A percentile compares a stretch with the other conserved stretches of the same genome.
These are phyloP conservation scores for Danielia reshetovae DNA, from an alignment of 805 yeast genomes.

Conservation along the genomic window DNA sequence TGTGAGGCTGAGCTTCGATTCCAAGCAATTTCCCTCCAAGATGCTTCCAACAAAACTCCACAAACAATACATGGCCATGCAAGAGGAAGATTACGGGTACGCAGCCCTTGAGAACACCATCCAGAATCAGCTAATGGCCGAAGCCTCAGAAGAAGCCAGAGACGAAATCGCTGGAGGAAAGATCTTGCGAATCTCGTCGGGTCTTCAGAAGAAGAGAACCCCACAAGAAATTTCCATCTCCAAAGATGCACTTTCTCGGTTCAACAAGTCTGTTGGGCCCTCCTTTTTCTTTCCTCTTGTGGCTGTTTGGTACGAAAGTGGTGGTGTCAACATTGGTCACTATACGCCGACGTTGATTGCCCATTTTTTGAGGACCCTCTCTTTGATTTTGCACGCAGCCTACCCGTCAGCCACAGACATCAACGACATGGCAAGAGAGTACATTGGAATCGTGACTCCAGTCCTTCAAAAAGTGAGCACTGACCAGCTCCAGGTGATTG, in stretches of 20 bases:
- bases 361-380: conserved; percentile 58
- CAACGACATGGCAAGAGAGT: conserved; percentile 55
- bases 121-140: conserved; percentile 32
- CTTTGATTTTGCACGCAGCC: conserved; percentile 53
- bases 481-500: conserved; percentile 33
- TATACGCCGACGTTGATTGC: conserved; percentile 51
- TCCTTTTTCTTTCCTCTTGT: conserved; percentile 53
- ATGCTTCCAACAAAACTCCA: conserved; percentile 48
- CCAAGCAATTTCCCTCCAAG: conserved; percentile 32
- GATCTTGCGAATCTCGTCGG: conserved; percentile 40
- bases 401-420: conserved; percentile 51
- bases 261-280: conserved; percentile 36
- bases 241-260: conserved; percentile 25
- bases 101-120: conserved; percentile 16
- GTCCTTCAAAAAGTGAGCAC: conserved; percentile 16
- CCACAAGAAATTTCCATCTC: conserved; percentile 1
- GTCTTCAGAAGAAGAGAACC: conserved; percentile 17
- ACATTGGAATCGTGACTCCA: conserved; percentile 33
- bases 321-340: conserved; percentile 46
- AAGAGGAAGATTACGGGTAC: conserved; percentile 16
- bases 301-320: conserved; percentile 48
- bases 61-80: conserved; percentile 32
- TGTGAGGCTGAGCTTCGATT: conserved; percentile 33
- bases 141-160: conserved; percentile 27
- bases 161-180: conserved; percentile 37